These are phyloP conservation scores for Eimeria necatrix DNA, from an alignment of 169 alveolate species.

Conservation along the genomic window DNA sequence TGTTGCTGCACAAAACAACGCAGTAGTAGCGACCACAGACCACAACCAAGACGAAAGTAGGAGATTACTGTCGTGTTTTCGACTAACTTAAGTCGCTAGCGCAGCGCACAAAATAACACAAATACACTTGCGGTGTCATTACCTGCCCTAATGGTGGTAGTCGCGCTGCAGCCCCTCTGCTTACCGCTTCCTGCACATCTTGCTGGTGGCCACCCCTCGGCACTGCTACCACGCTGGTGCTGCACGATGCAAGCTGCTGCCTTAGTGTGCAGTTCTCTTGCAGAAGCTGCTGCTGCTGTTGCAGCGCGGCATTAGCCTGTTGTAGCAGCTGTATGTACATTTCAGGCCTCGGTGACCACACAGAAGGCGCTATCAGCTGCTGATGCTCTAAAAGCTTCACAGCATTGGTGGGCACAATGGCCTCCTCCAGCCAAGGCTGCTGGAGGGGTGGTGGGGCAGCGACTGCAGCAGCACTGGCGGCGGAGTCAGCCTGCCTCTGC, in stretches of 20 bases:
- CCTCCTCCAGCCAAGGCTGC: conserved; percentile 17
- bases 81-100: no score
- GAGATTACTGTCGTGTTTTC: no score
- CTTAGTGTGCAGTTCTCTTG: conserved; percentile 51
- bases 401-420: conserved; percentile 61
- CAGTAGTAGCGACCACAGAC: neutral
- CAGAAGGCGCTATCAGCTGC: conserved; percentile 10
- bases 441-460: conserved; percentile 23
- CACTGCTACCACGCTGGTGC: conserved; percentile 31
- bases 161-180: neutral
- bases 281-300: conserved; percentile 67
- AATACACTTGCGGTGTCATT: neutral
- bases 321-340: conserved; percentile 62
- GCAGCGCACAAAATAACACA: no score
- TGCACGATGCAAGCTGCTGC: conserved; percentile 65
- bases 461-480: neutral
- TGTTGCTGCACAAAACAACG: neutral
- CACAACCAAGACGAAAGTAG: neutral
- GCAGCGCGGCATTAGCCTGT: conserved; percentile 57
- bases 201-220: conserved; percentile 14
- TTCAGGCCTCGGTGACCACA: conserved; percentile 55
- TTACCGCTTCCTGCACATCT: conserved; percentile 54
- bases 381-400: conserved; percentile 36
- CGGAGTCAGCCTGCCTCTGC: neutral
- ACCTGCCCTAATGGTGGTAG: neutral